A percentile compares a stretch with the other conserved stretches of the same genome.
Evolutionary conservation across 1,284 basidiomycete species (phyloP).

Genomic region (Ustilago tritici): DNA sequence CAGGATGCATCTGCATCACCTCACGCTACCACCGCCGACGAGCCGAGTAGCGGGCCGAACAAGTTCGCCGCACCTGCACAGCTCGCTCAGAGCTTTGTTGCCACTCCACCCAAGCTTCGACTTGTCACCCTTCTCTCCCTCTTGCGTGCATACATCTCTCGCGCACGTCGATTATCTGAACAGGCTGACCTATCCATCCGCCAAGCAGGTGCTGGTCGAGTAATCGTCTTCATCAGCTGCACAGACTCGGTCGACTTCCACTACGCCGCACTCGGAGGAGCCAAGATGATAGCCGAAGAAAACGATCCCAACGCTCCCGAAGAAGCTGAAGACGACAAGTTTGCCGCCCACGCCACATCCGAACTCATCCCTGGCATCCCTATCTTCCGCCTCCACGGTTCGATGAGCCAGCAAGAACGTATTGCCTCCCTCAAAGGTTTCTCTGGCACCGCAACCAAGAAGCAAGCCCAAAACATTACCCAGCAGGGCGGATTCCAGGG

Average conservation of each 20-base stretch:
- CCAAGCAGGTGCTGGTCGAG: slow-evolving; percentile 71
- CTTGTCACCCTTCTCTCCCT: slow-evolving; percentile 90
- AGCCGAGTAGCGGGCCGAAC: not conserved
- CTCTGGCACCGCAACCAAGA: slow-evolving; percentile 70
- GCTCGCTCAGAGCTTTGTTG: slow-evolving; percentile 89
- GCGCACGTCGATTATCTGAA: slow-evolving; percentile 67
- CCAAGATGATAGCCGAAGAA: slow-evolving; percentile 76
- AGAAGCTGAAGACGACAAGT: slow-evolving; percentile 63
- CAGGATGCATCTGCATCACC: not conserved
- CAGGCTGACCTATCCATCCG: slow-evolving; percentile 12
- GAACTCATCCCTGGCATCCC: slow-evolving; percentile 81
- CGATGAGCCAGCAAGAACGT: slow-evolving; percentile 84
- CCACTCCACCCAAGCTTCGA: slow-evolving; percentile 92
- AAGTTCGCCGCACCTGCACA: slow-evolving; percentile 92
- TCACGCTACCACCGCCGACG: slow-evolving; percentile 1
- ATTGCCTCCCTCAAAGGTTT: slow-evolving; percentile 86
- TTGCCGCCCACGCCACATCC: slow-evolving; percentile 68
- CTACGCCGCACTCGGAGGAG: slow-evolving; percentile 85
- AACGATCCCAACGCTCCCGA: slow-evolving; percentile 28
- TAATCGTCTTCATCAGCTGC: slow-evolving; percentile 95
- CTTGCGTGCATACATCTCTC: slow-evolving; percentile 74
- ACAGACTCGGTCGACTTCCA: slow-evolving; percentile 98
- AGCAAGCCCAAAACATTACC: slow-evolving; percentile 9
- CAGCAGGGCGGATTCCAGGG: slow-evolving; percentile 42
- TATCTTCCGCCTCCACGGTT: slow-evolving; percentile 94